phyloP scores from a whole-genome alignment of 768 basidiomycete genomes.

The Trametes meyenii region DNA sequence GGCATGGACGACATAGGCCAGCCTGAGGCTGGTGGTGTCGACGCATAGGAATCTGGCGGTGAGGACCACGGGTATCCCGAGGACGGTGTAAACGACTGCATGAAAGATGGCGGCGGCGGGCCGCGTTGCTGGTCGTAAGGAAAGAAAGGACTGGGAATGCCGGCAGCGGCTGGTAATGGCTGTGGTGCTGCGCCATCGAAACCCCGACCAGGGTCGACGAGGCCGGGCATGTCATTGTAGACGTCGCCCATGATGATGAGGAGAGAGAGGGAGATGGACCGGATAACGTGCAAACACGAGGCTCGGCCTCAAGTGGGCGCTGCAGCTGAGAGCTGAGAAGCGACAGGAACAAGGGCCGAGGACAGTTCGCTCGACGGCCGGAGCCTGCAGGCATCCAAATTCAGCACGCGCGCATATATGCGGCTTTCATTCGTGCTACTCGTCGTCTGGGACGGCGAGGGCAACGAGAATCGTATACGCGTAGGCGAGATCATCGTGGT shows the following conservation, averaged over 20 bases:
- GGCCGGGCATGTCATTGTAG: slow-evolving; percentile 24
- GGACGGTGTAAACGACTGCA: background rate
- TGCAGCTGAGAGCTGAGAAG: slow-evolving; percentile 4
- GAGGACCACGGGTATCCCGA: slow-evolving; percentile 6
- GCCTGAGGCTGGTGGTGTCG: background rate
- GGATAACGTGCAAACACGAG: slow-evolving; percentile 19
- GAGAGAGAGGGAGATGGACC: slow-evolving; percentile 3
- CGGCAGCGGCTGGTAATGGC: background rate
- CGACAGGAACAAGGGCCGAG: background rate
- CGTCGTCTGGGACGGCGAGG: background rate
- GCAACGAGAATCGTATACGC: background rate
- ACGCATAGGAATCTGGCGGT: background rate
- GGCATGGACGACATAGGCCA: slow-evolving; percentile 1
- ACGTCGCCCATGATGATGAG: slow-evolving; percentile 14
- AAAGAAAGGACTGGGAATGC: slow-evolving; percentile 12
- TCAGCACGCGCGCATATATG: background rate
- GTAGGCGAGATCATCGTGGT: slow-evolving; percentile 2
- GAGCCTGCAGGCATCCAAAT: no score
- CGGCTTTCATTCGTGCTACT: background rate
- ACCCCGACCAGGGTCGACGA: slow-evolving; percentile 15
- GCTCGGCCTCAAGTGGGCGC: slow-evolving; percentile 11
- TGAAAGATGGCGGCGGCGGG: background rate
- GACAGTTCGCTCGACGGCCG: no score
- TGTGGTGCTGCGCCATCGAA: slow-evolving; percentile 3
- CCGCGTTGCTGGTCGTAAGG: slow-evolving; percentile 6